A percentile compares a stretch with the other conserved stretches of the same genome.
Evolutionary conservation across 306 rosid species (phyloP).

Genomic region (Macrotyloma uniflorum): DNA sequence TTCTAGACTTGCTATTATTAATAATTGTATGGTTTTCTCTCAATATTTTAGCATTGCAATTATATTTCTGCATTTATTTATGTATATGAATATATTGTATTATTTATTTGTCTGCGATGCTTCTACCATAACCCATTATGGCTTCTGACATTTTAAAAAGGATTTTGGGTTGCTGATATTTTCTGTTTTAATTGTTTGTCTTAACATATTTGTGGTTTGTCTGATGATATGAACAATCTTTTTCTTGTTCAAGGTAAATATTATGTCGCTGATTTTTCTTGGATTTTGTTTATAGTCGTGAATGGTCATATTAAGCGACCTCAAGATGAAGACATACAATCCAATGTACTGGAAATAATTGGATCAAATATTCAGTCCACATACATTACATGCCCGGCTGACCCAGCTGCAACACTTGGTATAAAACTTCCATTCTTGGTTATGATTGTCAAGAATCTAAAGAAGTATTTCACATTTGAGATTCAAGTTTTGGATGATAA

Average conservation of each 20-base stretch:
- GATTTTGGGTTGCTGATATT: too few relatives aligned
- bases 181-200: background rate
- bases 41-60: too few relatives aligned
- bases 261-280: constrained; percentile 23
- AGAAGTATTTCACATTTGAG: constrained; percentile 95
- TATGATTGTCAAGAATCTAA: constrained; percentile 68
- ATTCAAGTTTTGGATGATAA: constrained; percentile 56
- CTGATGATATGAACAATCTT: background rate
- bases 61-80: too few relatives aligned
- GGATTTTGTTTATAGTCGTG: constrained; percentile 51
- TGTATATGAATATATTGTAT: too few relatives aligned
- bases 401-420: constrained; percentile 90
- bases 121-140: too few relatives aligned
- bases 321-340: constrained; percentile 96
- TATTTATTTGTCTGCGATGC: too few relatives aligned
- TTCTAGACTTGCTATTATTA: too few relatives aligned
- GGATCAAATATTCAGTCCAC: constrained; percentile 93
- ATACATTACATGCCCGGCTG: constrained; percentile 95
- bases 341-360: constrained; percentile 90
- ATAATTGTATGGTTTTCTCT: too few relatives aligned
- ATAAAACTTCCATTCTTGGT: constrained; percentile 93
- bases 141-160: too few relatives aligned
- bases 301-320: constrained; percentile 92
- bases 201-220: constrained; percentile 5
- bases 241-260: background rate